phyloP scores from a whole-genome alignment of 345 rosid genomes.

The Moricandia arvensis region DNA sequence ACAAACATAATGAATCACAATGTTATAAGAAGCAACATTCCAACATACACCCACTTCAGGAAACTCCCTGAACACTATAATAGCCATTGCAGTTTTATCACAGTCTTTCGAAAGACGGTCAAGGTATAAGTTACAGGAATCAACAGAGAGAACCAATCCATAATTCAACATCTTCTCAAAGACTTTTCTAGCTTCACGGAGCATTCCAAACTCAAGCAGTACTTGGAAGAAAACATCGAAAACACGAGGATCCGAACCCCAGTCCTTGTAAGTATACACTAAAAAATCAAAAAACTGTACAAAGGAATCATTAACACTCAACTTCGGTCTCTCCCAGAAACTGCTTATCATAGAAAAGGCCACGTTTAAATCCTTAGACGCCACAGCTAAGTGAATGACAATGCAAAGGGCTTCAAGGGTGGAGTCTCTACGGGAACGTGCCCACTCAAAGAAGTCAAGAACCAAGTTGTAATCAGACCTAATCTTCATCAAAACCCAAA shows the following conservation, averaged over 20 bases:
- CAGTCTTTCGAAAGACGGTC: constrained; percentile 46
- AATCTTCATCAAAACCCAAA: constrained; percentile 91
- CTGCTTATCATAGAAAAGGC: constrained; percentile 56
- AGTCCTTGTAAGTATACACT: constrained; percentile 80
- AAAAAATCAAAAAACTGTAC: constrained; percentile 54
- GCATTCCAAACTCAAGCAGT: constrained; percentile 62
- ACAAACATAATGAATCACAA: constrained; percentile 60
- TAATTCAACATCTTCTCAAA: constrained; percentile 80
- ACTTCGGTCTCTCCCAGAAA: constrained; percentile 62
- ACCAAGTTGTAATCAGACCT: constrained; percentile 63
- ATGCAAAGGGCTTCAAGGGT: constrained; percentile 75
- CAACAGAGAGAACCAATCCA: constrained; percentile 75
- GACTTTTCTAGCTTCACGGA: constrained; percentile 64
- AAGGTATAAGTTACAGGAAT: constrained; percentile 81
- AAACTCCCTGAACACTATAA: constrained; percentile 56
- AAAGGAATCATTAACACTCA: constrained; percentile 51
- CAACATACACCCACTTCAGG: constrained; percentile 62
- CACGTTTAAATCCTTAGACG: constrained; percentile 58
- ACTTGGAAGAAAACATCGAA: constrained; percentile 83
- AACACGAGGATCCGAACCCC: constrained; percentile 86
- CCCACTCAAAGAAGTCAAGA: constrained; percentile 88
- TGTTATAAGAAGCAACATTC: constrained; percentile 74
- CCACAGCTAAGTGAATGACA: constrained; percentile 70
- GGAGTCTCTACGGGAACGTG: constrained; percentile 60
- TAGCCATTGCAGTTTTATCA: constrained; percentile 37